phyloP scores from a whole-genome alignment of 352 stramenopile genomes.

The Pythium dissimile region DNA sequence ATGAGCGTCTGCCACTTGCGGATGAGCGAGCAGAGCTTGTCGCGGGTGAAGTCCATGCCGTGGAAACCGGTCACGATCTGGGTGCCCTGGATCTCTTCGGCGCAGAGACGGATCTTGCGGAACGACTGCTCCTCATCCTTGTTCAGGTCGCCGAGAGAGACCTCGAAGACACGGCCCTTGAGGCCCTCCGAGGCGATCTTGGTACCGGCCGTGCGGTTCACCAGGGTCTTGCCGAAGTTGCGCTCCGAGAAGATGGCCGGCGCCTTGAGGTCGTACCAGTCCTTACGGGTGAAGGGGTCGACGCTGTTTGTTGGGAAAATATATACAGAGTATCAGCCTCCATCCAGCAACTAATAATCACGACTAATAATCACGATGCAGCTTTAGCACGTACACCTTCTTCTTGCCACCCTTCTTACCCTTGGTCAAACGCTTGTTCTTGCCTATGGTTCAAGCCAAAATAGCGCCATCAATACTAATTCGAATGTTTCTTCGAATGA shows the following conservation, averaged over 20 bases:
- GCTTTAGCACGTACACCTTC: conserved; percentile 74
- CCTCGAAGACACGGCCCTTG: conserved; percentile 98
- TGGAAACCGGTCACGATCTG: conserved; percentile 88
- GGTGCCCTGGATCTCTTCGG: conserved; percentile 96
- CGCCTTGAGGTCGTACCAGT: conserved; percentile 96
- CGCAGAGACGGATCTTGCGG: conserved; percentile 99
- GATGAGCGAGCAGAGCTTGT: conserved; percentile 99
- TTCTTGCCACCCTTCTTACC: conserved; percentile 92
- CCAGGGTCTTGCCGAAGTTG: conserved; percentile 98
- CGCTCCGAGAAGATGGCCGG: conserved; percentile 97
- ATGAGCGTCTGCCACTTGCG: conserved; percentile 99
- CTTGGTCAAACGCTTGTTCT: conserved; percentile 91
- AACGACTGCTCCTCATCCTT: conserved; percentile 97
- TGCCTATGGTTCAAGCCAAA: conserved; percentile 41
- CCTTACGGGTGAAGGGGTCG: conserved; percentile 99
- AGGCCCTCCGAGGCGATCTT: conserved; percentile 98
- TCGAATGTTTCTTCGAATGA: no score
- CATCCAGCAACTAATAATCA: neutral
- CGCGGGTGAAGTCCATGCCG: conserved; percentile 94
- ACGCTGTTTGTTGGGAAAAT: conserved; percentile 43
- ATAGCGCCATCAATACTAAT: conserved; percentile 5
- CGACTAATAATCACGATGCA: no score
- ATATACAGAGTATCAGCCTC: conserved; percentile 14
- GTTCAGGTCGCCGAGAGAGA: conserved; percentile 98
- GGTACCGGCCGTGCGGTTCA: conserved; percentile 95